A percentile compares a stretch with the other conserved stretches of the same genome.
Evolutionary conservation across 345 rosid species (phyloP).

Genomic region (Litchi chinensis): DNA sequence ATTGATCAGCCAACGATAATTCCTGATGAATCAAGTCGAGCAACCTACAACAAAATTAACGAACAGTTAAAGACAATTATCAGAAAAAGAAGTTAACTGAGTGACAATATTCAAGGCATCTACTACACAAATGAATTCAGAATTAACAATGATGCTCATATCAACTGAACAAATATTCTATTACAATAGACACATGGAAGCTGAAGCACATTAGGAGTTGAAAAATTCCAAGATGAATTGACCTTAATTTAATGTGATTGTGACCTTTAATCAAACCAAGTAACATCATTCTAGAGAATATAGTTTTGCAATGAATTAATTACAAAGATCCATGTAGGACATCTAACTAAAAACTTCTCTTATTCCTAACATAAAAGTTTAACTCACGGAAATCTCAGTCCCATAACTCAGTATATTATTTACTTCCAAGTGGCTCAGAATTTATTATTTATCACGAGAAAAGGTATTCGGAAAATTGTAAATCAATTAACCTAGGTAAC

Average conservation of each 20-base stretch:
- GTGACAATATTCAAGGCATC: slow-evolving; percentile 2
- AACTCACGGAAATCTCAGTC: background rate
- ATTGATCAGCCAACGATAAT: slow-evolving; percentile 82
- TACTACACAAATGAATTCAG: background rate
- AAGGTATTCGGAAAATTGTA: background rate
- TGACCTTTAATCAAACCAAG: background rate
- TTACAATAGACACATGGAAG: background rate
- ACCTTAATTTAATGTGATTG: background rate
- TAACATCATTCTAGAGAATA: background rate
- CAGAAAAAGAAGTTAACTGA: background rate
- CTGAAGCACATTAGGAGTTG: background rate
- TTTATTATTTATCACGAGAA: background rate
- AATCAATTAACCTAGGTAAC: background rate
- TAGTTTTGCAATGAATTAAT: background rate
- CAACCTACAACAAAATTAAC: slow-evolving; percentile 54
- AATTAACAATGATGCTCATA: background rate
- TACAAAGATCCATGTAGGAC: background rate
- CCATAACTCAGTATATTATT: background rate
- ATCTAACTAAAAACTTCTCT: background rate
- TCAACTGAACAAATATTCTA: background rate
- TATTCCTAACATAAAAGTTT: background rate
- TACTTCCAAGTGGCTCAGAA: background rate
- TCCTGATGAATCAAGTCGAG: slow-evolving; percentile 91
- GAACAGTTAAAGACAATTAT: background rate
- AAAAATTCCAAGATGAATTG: slow-evolving; percentile 4